Evolutionary conservation across 768 basidiomycete genomes (phyloP).

Genomic region (Russula ochroleuca): DNA sequence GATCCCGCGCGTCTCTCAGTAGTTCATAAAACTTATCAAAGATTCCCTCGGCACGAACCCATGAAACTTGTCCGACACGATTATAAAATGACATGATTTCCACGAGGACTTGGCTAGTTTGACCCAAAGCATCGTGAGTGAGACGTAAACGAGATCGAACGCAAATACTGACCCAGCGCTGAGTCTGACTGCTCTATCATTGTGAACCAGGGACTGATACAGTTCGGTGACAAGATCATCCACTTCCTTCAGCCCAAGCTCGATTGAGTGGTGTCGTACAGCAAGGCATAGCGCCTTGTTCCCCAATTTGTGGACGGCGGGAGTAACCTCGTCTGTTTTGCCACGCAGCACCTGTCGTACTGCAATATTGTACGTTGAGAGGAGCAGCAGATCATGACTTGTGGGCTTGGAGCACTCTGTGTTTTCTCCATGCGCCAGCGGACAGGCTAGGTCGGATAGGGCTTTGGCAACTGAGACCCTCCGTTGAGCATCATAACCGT

Average conservation of each 20-base stretch:
- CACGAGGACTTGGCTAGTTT: constrained; percentile 21
- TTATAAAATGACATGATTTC: constrained; percentile 27
- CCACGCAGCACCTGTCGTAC: constrained; percentile 46
- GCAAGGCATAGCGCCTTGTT: constrained; percentile 41
- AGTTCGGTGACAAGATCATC: constrained; percentile 9
- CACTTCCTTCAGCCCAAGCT: constrained; percentile 26
- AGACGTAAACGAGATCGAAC: not conserved
- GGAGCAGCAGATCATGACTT: constrained; percentile 22
- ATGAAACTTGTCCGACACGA: constrained; percentile 18
- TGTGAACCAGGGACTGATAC: constrained; percentile 14
- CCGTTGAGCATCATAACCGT: constrained; percentile 9
- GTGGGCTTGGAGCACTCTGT: constrained; percentile 18
- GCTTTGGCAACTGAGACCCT: constrained; percentile 11
- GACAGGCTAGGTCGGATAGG: constrained; percentile 21
- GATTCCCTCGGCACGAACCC: constrained; percentile 18
- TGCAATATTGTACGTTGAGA: constrained; percentile 38
- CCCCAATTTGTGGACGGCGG: constrained; percentile 43
- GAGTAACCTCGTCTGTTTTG: constrained; percentile 43
- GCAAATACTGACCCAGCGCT: constrained; percentile 25
- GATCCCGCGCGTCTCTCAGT: constrained; percentile 31
- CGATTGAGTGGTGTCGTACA: constrained; percentile 42
- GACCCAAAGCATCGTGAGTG: not conserved
- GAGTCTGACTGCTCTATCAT: constrained; percentile 24
- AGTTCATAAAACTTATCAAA: constrained; percentile 27
- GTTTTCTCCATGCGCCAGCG: constrained; percentile 18